Conservation (phyloP, 441 rosid species). For the Populus tomentosa region DNA sequence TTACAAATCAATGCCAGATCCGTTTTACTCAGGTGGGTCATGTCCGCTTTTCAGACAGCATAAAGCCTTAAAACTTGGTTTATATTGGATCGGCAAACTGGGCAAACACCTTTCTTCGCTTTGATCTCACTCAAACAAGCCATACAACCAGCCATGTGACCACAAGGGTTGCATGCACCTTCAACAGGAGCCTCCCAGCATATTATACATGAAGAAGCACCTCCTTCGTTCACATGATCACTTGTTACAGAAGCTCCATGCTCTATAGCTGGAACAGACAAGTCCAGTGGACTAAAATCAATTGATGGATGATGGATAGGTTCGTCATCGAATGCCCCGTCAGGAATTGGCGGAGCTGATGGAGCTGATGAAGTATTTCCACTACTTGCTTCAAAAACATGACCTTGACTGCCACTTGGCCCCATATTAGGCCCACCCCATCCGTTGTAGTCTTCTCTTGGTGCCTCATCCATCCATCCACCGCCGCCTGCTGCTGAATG, state of each 20-base stretch:
- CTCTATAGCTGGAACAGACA: constrained; percentile 14
- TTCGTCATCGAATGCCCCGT: constrained; percentile 28
- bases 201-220: constrained; percentile 42
- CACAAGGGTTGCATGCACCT: constrained; percentile 65
- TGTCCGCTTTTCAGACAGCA: constrained; percentile 33
- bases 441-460: constrained; percentile 8
- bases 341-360: constrained; percentile 49
- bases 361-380: constrained; percentile 46
- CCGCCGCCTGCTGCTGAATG: no score
- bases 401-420: constrained; percentile 17
- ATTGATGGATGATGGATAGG: constrained; percentile 39
- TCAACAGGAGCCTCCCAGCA: constrained; percentile 61
- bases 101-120: constrained; percentile 47
- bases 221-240: constrained; percentile 25
- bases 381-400: constrained; percentile 14
- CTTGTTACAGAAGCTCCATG: constrained; percentile 18
- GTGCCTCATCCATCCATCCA: no score
- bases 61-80: constrained; percentile 44
- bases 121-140: constrained; percentile 48
- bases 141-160: constrained; percentile 77
- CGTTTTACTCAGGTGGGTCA: neutral
- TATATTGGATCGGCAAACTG: constrained; percentile 47
- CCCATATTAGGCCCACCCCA: constrained; percentile 27
- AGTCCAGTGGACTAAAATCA: constrained; percentile 28
- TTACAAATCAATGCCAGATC: neutral